Evolutionary conservation across 441 rosid genomes (phyloP).

Genomic region (Populus hybrid): DNA sequence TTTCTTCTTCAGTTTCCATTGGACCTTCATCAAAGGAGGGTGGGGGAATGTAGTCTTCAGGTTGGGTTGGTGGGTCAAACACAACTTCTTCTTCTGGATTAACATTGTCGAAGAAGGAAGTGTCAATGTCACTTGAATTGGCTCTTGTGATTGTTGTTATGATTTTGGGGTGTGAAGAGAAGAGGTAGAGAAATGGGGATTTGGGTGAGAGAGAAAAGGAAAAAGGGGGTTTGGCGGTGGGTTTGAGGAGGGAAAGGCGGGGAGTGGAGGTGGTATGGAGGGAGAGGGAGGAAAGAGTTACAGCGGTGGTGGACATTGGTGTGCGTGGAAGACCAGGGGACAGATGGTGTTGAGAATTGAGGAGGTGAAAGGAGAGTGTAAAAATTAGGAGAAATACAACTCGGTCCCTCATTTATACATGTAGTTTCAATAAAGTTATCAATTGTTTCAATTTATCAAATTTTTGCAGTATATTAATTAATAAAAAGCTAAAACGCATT

Average conservation of each 20-base stretch:
- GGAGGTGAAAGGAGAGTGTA: too few relatives aligned
- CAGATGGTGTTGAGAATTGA: not conserved
- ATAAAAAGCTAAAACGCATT: too few relatives aligned
- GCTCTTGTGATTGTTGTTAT: conserved; percentile 22
- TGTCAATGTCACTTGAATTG: conserved; percentile 39
- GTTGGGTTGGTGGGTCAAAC: conserved; percentile 65
- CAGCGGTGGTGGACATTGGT: conserved; percentile 16
- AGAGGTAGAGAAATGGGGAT: conserved; percentile 13
- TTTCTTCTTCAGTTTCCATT: too few relatives aligned
- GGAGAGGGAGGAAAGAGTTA: conserved; percentile 41
- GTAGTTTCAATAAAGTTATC: too few relatives aligned
- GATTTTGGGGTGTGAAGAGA: conserved; percentile 19
- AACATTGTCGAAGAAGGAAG: conserved; percentile 48
- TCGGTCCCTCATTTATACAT: too few relatives aligned
- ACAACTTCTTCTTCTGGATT: conserved; percentile 39
- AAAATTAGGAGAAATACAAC: not conserved
- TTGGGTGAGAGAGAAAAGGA: conserved; percentile 16
- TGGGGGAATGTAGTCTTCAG: conserved; percentile 52
- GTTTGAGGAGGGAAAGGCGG: conserved; percentile 18
- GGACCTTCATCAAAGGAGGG: conserved; percentile 75
- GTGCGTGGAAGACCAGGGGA: not conserved
- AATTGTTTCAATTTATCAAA: too few relatives aligned
- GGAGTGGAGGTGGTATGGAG: too few relatives aligned
- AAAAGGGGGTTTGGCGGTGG: conserved; percentile 11
- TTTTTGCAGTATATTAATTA: too few relatives aligned